A percentile compares a stretch with the other conserved stretches of the same genome.
phyloP scores from a whole-genome alignment of 2,329 filamentous ascomycete species.

The Ophiocordyceps camponoti-rufipedis region DNA sequence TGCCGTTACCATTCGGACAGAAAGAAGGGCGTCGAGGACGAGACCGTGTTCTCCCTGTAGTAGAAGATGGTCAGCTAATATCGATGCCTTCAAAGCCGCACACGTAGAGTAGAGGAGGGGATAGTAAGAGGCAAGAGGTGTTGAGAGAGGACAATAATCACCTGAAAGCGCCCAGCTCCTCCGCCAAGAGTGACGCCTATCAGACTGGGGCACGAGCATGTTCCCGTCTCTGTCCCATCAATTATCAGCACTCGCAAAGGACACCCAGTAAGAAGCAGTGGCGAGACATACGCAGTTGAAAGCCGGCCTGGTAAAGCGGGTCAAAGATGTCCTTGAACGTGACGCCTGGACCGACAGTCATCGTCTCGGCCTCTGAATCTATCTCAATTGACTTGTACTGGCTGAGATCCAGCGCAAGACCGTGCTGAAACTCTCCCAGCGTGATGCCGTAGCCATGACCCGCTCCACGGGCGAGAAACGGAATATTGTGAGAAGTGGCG shows the following conservation, averaged over 20 bases:
- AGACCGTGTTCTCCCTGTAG: slow-evolving; percentile 35
- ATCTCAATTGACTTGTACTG: not conserved
- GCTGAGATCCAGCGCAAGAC: not conserved
- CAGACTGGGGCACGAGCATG: not conserved
- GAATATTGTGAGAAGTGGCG: not conserved
- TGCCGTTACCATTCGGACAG: slow-evolving; percentile 19
- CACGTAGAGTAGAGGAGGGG: not conserved
- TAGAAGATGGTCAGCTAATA: not conserved
- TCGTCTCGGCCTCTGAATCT: not conserved
- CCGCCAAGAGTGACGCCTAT: not conserved
- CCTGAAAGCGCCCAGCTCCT: not conserved
- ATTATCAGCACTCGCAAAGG: not conserved
- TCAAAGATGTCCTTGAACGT: not conserved
- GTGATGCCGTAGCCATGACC: not conserved
- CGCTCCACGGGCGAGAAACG: not conserved
- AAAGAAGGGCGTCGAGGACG: slow-evolving; percentile 21
- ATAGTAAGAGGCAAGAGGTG: not conserved
- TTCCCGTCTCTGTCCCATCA: not conserved
- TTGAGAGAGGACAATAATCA: not conserved
- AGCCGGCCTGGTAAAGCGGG: not conserved
- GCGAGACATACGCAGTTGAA: not conserved
- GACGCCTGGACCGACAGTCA: not conserved
- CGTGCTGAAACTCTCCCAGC: not conserved
- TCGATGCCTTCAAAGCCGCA: not conserved
- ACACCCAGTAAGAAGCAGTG: no score